Conservation (phyloP, 73 alveolate species). For the Diophrys appendiculata region DNA sequence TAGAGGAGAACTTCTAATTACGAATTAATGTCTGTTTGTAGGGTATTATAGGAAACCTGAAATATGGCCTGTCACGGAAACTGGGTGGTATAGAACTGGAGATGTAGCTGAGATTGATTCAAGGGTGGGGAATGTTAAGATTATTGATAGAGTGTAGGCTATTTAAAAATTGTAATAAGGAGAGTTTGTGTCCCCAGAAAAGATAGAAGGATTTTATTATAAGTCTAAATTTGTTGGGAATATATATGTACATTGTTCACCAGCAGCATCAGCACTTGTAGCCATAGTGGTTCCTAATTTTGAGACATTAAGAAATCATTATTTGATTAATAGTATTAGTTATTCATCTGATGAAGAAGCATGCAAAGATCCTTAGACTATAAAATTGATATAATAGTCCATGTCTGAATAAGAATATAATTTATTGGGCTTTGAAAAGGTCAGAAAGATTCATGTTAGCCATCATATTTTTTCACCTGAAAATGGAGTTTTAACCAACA, state of each 20-base stretch:
- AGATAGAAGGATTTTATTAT: background rate
- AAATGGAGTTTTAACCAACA: no score
- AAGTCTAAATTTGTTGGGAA: background rate
- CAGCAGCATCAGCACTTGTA: background rate
- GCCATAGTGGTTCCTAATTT: background rate
- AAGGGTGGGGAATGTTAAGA: background rate
- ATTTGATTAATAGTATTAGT: no score
- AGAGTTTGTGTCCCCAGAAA: constrained; percentile 17
- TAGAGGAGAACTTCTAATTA: constrained; percentile 32
- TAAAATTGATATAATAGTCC: no score
- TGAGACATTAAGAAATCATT: background rate
- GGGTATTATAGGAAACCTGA: constrained; percentile 57
- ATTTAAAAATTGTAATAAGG: background rate
- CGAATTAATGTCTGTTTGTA: constrained; percentile 47
- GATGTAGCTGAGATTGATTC: constrained; percentile 21
- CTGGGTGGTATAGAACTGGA: constrained; percentile 71
- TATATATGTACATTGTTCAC: background rate
- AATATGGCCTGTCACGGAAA: constrained; percentile 44
- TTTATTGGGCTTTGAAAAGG: no score
- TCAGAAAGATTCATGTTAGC: no score
- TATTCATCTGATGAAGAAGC: no score
- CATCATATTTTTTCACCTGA: no score
- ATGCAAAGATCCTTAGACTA: no score
- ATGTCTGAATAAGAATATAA: no score
- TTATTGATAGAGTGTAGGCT: constrained; percentile 7